Percentiles rank a stretch among this genome's conserved stretches.
Conservation (phyloP, 805 yeast genomes). For the Blastobotrys robertii region DNA sequence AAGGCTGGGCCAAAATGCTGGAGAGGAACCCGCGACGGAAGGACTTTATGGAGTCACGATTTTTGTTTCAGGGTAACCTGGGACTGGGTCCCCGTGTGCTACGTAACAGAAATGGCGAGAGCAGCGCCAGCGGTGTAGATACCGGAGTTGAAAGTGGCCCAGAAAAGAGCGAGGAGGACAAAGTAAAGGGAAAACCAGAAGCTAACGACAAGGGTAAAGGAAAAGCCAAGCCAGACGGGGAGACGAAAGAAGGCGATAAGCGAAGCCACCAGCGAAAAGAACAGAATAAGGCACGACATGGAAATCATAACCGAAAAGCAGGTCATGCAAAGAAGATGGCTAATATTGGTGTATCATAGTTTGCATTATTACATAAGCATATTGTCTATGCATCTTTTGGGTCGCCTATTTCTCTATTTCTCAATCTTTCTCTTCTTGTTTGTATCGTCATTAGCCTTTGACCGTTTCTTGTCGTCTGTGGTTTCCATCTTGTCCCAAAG, state of each 20-base stretch:
- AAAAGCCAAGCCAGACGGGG: not conserved
- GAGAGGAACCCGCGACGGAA: conserved; percentile 54
- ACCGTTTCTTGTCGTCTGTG: conserved; percentile 2
- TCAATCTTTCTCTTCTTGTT: conserved; percentile 4
- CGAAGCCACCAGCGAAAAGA: conserved; percentile 7
- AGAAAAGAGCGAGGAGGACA: not conserved
- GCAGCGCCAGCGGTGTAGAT: not conserved
- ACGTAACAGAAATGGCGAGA: conserved; percentile 2
- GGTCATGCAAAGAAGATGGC: conserved; percentile 50
- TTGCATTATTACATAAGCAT: not conserved
- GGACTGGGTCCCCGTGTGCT: conserved; percentile 12
- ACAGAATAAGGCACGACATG: conserved; percentile 45
- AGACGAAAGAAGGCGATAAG: not conserved
- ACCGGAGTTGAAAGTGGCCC: not conserved
- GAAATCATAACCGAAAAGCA: conserved; percentile 56
- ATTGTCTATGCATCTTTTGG: not conserved
- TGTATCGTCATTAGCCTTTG: not conserved
- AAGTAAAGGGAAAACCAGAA: not conserved
- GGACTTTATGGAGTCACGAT: conserved; percentile 52
- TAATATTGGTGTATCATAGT: conserved; percentile 11
- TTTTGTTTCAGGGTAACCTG: conserved; percentile 37
- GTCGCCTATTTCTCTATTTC: not conserved
- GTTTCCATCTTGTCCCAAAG: conserved; percentile 30
- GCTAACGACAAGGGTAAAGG: not conserved
- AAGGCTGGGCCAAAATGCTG: conserved; percentile 84